Base-by-base conservation (phyloP, 805 yeast species). In the Lachancea nothofagi region DNA sequence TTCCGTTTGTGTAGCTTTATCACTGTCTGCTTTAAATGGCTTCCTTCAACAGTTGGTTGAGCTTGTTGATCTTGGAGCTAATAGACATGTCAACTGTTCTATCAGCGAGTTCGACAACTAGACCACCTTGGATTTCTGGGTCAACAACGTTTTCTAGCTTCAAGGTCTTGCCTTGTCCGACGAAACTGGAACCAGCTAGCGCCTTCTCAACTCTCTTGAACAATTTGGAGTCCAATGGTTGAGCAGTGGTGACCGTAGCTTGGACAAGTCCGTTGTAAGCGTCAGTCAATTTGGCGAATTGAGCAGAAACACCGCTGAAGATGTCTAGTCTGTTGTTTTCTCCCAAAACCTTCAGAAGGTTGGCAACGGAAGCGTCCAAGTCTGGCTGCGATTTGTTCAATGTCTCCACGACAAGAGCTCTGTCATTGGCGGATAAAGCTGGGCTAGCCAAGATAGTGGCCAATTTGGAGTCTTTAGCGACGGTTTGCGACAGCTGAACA, bases 71-170 rank as follows among this genome's bases (percentile, higher is more conserved):
- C 75, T 83, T 88, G 61, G 84, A 67, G 45, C 89, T 74, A 53
- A 93, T 78, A 44, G 95, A 82, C 65, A 90, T 75, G 70, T 93
- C 98, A 57, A 88, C 96, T 48, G 97, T 89, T 69, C 83, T 86
- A 73, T 90, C 98, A 61, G 90, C 96, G 57, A 93, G 86, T 70
- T 89, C 96, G 45, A 93, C 95, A 54, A 93, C 71, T 65, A 93
- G 77, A 58, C 98, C 98, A 62, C 98, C 98, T 65, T 85, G 74
- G 62, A 93, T 85, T 50, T 83, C 93, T 49, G 96, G 86, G 71
- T 87, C 80, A 48, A 90, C 84, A 50, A 72, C 73, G 74, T 88
- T 90, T 54, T 78, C 69, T 55, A 93, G 71, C 72, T 83, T 82
- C 66, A 93, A 78, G 55, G 90, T 77, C 75, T 89, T 83, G 57